Base-by-base conservation (phyloP, 2,329 filamentous ascomycete species). In the Aspergillus nomiae region DNA sequence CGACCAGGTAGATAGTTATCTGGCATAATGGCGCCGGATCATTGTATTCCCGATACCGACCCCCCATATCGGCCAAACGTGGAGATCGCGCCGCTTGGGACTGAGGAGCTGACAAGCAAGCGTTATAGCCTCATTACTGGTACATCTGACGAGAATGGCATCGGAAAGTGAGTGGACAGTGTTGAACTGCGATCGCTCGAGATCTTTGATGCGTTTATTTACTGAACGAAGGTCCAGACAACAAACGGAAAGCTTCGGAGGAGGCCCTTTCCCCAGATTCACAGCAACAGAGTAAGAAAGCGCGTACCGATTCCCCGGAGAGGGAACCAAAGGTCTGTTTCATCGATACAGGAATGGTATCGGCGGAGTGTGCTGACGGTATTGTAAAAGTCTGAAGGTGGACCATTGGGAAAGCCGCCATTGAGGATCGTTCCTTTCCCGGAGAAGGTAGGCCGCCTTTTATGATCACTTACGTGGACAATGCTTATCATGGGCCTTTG, bases 341-440 rank as follows among this genome's bases (percentile, higher is more conserved):
- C 19, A 11, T n/a, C 19, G 8, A 2, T 26, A 32, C 51, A 55
- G 19, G 24, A 21, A 14, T 36, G 19, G 16, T 32, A 3, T 26
- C 30, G 3, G 6, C 19, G n/a, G 24, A 50, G 45, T 43, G 21
- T 38, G 5, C 58, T 65, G 3, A 63, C 50, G 30, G 7, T 55
- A 12, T 41, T 34, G 4, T 59, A 11, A 80, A 80, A 86, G 68
- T 76, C 58, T 19, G 73, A 77, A 65, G 71, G 74, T 65, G 70
- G 71, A 36, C 59, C 68, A 10, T 53, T 79, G 9, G 81, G 84
- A 19, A 86, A 86, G 71, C 85, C 85, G 63, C 75, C 77, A 26
- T 76, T 80, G 68, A 88, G 88, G 69, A 86, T 88, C 21, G 92
- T 96, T 41, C 92, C 91, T 1, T 97, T 95, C 72, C 93, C 93